Percentiles rank a stretch among this genome's conserved stretches.
Conservation (phyloP, 2,329 filamentous ascomycete genomes). For the Trichoderma atrobrunneum region DNA sequence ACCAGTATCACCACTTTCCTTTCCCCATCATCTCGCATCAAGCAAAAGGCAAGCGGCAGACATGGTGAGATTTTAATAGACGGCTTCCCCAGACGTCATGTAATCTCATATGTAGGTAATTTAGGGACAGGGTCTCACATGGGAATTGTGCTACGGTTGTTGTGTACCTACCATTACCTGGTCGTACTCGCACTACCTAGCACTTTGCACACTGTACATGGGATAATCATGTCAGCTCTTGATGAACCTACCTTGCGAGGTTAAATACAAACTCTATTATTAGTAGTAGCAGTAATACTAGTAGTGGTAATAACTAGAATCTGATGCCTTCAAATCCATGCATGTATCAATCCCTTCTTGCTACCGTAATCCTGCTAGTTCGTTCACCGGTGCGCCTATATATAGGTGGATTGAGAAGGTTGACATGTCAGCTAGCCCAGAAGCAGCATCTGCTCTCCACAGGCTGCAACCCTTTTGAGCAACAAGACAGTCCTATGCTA, state of each 20-base stretch:
- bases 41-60: not conserved
- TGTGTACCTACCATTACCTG: not conserved
- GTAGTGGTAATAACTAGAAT: not conserved
- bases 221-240: not conserved
- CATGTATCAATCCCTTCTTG: not conserved
- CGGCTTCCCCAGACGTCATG: not conserved
- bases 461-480: not conserved
- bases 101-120: not conserved
- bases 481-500: not conserved
- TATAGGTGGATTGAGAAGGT: not conserved
- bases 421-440: not conserved
- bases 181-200: not conserved
- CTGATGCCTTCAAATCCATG: not conserved
- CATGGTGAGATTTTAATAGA: not conserved
- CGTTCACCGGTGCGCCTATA: not conserved
- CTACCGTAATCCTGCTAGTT: not conserved
- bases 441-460: not conserved
- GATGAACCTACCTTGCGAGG: not conserved
- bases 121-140: not conserved
- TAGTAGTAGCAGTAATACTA: not conserved
- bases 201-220: not conserved
- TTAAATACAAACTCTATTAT: not conserved
- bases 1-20: not conserved
- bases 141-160: not conserved
- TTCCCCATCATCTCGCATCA: not conserved